These are phyloP conservation scores for Lodderomyces elongisporus DNA, from an alignment of 1,139 yeast species.

Conservation along the genomic window DNA sequence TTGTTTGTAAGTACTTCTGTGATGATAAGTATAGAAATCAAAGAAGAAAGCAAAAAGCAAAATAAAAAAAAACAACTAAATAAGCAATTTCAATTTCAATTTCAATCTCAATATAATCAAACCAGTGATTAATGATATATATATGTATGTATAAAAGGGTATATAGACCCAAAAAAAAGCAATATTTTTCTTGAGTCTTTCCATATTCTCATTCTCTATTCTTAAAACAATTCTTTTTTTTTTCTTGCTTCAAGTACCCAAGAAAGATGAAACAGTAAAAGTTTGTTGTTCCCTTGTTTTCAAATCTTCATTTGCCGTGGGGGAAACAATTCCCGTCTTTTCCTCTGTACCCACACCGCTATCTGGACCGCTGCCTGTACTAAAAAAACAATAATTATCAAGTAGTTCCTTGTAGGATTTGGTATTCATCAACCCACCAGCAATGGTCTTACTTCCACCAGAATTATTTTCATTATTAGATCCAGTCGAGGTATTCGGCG, in stretches of 20 bases:
- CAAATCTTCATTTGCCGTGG: not conserved
- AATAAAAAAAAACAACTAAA: too few relatives aligned
- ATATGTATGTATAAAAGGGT: too few relatives aligned
- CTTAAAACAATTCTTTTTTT: not conserved
- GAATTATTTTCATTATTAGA: constrained; percentile 3
- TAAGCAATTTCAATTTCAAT: too few relatives aligned
- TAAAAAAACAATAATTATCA: constrained; percentile 67
- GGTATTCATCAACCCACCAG: constrained; percentile 37
- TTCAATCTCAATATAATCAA: too few relatives aligned
- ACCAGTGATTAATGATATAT: too few relatives aligned
- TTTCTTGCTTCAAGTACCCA: constrained; percentile 15
- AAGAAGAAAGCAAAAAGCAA: too few relatives aligned
- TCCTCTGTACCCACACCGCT: too few relatives aligned
- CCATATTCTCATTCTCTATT: too few relatives aligned
- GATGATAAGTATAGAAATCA: too few relatives aligned
- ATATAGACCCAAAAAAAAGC: too few relatives aligned
- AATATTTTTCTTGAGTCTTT: too few relatives aligned
- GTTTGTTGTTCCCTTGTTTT: constrained; percentile 7
- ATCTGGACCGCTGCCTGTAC: constrained; percentile 2
- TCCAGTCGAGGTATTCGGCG: not conserved
- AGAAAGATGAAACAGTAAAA: constrained; percentile 25
- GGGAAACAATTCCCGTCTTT: not conserved
- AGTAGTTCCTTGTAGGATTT: constrained; percentile 63
- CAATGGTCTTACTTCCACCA: constrained; percentile 2
- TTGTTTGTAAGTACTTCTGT: too few relatives aligned